These are phyloP conservation scores for Aspergillus piperis DNA, from an alignment of 2,329 filamentous ascomycete genomes.

Conservation along the genomic window DNA sequence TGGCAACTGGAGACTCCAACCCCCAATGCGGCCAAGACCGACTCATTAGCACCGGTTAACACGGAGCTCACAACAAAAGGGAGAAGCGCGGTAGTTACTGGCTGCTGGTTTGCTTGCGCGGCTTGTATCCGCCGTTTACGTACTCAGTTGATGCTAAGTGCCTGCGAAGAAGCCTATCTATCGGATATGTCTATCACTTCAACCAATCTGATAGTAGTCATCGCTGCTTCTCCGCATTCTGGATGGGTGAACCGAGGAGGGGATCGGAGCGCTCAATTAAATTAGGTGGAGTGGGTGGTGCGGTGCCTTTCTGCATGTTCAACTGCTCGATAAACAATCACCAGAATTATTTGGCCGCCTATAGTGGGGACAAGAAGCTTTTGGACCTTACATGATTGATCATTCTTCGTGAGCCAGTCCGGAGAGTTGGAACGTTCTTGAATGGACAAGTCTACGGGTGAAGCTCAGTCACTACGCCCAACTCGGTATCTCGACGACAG, in stretches of 20 bases:
- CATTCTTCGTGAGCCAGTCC: not conserved
- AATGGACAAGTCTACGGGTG: too few species aligned
- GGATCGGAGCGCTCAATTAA: not conserved
- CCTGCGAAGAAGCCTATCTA: not conserved
- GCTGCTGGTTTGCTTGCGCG: not conserved
- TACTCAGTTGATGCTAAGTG: not conserved
- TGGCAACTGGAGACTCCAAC: slow-evolving; percentile 5
- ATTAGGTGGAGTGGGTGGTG: slow-evolving; percentile 2
- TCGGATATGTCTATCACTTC: not conserved
- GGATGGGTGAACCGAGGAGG: not conserved
- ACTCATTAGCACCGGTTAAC: not conserved
- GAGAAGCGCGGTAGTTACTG: not conserved
- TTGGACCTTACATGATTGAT: not conserved
- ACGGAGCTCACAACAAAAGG: not conserved
- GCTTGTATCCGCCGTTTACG: slow-evolving; percentile 1
- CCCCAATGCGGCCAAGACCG: not conserved
- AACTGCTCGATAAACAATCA: not conserved
- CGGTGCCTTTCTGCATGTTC: not conserved
- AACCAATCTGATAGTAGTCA: not conserved
- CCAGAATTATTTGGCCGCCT: slow-evolving; percentile 4
- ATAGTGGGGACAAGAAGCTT: slow-evolving; percentile 5
- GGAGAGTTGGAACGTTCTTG: not conserved
- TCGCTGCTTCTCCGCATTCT: slow-evolving; percentile 1
- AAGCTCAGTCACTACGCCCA: not conserved
- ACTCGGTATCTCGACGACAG: not conserved